Conservation (phyloP, 495 filamentous ascomycete species). For the Recurvomyces mirabilis region DNA sequence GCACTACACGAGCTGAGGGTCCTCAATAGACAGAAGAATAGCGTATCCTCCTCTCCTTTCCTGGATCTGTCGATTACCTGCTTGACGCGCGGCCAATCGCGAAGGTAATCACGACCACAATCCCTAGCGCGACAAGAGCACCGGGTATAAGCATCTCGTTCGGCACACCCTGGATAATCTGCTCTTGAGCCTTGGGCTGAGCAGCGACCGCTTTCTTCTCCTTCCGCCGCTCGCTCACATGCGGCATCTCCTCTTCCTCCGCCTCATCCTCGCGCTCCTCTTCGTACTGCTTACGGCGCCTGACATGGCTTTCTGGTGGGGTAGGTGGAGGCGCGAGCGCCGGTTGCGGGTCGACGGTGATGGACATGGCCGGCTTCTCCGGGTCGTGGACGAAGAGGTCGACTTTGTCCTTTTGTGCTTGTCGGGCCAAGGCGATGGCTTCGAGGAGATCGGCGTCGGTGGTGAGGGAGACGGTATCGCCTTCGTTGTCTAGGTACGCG, state of each 20-base stretch:
- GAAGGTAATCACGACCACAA: conserved; percentile 89
- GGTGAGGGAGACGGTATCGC: conserved; percentile 94
- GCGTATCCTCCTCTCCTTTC: no score
- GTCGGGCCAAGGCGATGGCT: conserved; percentile 72
- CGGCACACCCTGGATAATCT: conserved; percentile 79
- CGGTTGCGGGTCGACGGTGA: conserved; percentile 57
- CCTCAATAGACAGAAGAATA: no score
- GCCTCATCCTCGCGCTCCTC: conserved; percentile 53
- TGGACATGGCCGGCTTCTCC: conserved; percentile 61
- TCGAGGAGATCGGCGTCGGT: conserved; percentile 88
- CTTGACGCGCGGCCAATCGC: conserved; percentile 67
- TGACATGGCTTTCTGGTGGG: conserved; percentile 43
- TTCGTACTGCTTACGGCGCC: conserved; percentile 45
- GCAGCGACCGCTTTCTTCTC: conserved; percentile 29
- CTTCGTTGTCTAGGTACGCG: conserved; percentile 95
- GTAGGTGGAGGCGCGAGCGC: conserved; percentile 43
- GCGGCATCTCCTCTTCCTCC: conserved; percentile 34
- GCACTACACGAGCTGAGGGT: no score
- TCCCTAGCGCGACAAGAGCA: conserved; percentile 86
- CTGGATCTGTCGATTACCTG: conserved; percentile 34
- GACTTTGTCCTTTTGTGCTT: conserved; percentile 74
- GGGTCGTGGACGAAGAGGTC: conserved; percentile 96
- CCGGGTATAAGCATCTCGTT: conserved; percentile 91
- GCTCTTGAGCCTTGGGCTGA: conserved; percentile 46
- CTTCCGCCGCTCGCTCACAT: conserved; percentile 22